Evolutionary conservation across 352 stramenopile genomes (phyloP).

Genomic region (Globisporangium radiosum): DNA sequence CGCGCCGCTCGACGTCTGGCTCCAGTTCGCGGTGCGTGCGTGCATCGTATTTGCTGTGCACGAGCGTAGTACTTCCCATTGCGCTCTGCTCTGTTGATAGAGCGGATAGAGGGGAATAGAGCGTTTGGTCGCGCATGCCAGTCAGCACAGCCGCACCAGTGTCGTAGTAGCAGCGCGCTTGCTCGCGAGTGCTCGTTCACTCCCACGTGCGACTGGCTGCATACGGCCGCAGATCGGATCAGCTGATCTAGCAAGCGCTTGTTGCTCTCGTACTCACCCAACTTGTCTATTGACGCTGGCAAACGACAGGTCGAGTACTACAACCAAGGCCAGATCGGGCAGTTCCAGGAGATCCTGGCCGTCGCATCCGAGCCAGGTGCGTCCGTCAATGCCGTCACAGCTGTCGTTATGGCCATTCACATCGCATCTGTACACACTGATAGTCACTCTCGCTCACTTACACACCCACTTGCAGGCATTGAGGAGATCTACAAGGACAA

Average conservation of each 20-base stretch:
- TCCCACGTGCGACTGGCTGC: too few relatives aligned
- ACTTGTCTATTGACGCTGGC: neutral
- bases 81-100: neutral
- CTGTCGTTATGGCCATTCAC: neutral
- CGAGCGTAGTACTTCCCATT: too few relatives aligned
- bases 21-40: slow-evolving; percentile 78
- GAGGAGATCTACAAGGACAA: slow-evolving; percentile 88
- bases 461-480: slow-evolving; percentile 25
- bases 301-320: slow-evolving; percentile 75
- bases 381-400: neutral
- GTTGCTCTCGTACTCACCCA: neutral
- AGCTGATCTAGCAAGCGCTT: too few relatives aligned
- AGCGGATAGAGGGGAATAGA: too few relatives aligned
- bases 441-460: neutral
- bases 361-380: slow-evolving; percentile 71
- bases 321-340: slow-evolving; percentile 67
- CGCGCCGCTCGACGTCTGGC: slow-evolving; percentile 87
- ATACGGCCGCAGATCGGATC: too few relatives aligned
- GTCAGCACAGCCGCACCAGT: too few relatives aligned
- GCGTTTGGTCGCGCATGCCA: too few relatives aligned
- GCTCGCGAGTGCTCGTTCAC: too few relatives aligned
- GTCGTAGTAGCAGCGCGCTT: too few relatives aligned
- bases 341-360: slow-evolving; percentile 84
- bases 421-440: neutral
- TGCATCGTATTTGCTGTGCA: too few relatives aligned